Conservation (phyloP, 257 asterid species). For the Solanum pinnatisectum region DNA sequence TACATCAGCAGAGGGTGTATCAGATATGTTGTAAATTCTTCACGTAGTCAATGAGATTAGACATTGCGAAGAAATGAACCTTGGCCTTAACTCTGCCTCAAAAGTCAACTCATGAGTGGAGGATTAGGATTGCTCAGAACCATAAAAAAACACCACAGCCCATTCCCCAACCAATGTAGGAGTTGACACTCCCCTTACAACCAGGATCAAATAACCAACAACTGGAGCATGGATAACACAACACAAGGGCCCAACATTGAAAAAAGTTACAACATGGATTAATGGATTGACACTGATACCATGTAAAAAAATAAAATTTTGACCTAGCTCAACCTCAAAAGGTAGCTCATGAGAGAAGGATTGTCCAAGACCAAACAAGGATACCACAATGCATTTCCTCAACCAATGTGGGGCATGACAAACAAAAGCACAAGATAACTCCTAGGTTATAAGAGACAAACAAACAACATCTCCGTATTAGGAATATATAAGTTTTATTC, state of each 20-base stretch:
- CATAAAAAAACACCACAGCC: not conserved
- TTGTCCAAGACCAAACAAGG: not conserved
- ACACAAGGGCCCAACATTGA: not conserved
- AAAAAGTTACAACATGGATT: not conserved
- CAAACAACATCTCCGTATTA: not conserved
- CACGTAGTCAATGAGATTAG: not conserved
- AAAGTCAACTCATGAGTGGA: not conserved
- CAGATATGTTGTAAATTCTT: not conserved
- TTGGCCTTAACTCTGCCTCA: not conserved
- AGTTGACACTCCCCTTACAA: not conserved
- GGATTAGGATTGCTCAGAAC: not conserved
- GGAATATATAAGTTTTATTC: not conserved
- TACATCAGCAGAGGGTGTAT: not conserved
- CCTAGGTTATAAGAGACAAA: not conserved
- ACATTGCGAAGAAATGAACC: not conserved
- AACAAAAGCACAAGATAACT: not conserved
- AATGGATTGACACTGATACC: not conserved
- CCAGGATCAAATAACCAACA: not conserved
- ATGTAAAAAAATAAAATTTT: not conserved
- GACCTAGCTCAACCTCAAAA: not conserved
- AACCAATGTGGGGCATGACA: not conserved
- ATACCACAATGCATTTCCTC: not conserved
- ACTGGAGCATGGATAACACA: not conserved
- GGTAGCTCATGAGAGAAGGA: not conserved
- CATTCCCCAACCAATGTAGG: not conserved